Percentiles rank a stretch among this genome's conserved stretches.
These are phyloP conservation scores for Aspergillus niger DNA, from an alignment of 2,329 filamentous ascomycete species.

Conservation along the genomic window DNA sequence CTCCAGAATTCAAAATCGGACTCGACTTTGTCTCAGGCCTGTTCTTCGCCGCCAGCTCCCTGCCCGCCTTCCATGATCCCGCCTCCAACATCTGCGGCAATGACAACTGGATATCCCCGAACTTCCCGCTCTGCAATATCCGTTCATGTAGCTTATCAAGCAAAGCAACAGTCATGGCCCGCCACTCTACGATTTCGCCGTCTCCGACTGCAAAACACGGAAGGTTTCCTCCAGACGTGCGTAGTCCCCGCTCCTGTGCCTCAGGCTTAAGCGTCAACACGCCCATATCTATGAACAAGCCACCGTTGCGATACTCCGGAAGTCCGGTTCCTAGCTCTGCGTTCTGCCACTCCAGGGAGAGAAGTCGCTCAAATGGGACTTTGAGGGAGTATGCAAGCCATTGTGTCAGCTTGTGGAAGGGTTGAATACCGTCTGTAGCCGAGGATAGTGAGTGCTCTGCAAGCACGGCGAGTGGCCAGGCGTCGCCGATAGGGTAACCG, in stretches of 20 bases:
- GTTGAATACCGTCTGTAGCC: constrained; percentile 42
- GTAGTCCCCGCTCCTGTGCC: constrained; percentile 47
- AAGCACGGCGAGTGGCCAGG: constrained; percentile 48
- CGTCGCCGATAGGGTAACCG: constrained; percentile 52
- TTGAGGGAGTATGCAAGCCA: constrained; percentile 75
- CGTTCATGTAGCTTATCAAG: constrained; percentile 57
- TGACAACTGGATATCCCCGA: constrained; percentile 42
- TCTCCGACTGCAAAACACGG: constrained; percentile 60
- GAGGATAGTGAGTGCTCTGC: constrained; percentile 17
- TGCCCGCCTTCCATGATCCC: constrained; percentile 55
- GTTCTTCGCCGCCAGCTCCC: constrained; percentile 39
- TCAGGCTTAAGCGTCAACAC: constrained; percentile 55
- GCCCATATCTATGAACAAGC: constrained; percentile 64
- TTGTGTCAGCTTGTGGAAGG: constrained; percentile 67
- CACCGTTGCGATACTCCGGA: constrained; percentile 72
- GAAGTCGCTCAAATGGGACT: constrained; percentile 60
- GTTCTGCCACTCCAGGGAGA: constrained; percentile 56
- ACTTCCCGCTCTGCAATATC: constrained; percentile 46
- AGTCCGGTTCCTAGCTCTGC: constrained; percentile 64
- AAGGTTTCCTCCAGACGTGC: constrained; percentile 44
- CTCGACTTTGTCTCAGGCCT: constrained; percentile 38
- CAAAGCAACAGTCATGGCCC: constrained; percentile 64
- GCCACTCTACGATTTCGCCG: constrained; percentile 67
- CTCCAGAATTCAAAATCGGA: constrained; percentile 43
- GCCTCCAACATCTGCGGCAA: constrained; percentile 58